Evolutionary conservation across 495 filamentous ascomycete species (phyloP).

Genomic region (Neurospora pannonica): DNA sequence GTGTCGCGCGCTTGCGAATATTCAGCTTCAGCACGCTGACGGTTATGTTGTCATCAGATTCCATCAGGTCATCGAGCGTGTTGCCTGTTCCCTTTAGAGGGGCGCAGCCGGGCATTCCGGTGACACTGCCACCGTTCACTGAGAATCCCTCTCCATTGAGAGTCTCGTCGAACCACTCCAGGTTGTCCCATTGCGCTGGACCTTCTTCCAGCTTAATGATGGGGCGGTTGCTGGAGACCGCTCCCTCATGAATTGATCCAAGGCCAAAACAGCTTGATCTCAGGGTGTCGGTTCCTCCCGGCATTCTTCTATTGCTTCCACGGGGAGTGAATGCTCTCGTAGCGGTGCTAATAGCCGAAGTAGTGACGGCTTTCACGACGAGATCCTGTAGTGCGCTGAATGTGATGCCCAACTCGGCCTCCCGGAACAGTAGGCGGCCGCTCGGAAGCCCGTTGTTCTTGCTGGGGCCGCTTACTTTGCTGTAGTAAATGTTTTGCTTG

Average conservation of each 20-base stretch:
- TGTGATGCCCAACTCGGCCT: constrained; percentile 20
- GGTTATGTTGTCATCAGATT: constrained; percentile 15
- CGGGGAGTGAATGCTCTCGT: background rate
- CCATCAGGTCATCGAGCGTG: constrained; percentile 23
- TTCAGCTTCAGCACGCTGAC: constrained; percentile 17
- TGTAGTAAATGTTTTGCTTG: no score
- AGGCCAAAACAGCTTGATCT: background rate
- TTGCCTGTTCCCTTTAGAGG: no score
- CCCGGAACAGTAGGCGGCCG: constrained; percentile 16
- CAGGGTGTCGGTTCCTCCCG: background rate
- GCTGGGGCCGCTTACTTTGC: no score
- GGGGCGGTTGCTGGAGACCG: background rate
- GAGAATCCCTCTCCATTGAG: constrained; percentile 20
- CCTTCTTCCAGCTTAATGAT: constrained; percentile 9
- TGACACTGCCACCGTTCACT: constrained; percentile 9
- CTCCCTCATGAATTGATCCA: constrained; percentile 9
- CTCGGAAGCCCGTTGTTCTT: background rate
- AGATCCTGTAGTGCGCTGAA: constrained; percentile 20
- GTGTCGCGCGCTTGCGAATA: constrained; percentile 15
- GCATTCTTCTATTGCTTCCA: background rate
- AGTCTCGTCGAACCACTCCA: constrained; percentile 23
- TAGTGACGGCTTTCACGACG: constrained; percentile 24
- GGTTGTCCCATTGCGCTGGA: constrained; percentile 17
- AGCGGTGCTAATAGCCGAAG: constrained; percentile 23
- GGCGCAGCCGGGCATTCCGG: no score